Percentiles rank a stretch among this genome's conserved stretches.
Conservation (phyloP, 768 basidiomycete species). For the Paxillus ammoniavirescens region DNA sequence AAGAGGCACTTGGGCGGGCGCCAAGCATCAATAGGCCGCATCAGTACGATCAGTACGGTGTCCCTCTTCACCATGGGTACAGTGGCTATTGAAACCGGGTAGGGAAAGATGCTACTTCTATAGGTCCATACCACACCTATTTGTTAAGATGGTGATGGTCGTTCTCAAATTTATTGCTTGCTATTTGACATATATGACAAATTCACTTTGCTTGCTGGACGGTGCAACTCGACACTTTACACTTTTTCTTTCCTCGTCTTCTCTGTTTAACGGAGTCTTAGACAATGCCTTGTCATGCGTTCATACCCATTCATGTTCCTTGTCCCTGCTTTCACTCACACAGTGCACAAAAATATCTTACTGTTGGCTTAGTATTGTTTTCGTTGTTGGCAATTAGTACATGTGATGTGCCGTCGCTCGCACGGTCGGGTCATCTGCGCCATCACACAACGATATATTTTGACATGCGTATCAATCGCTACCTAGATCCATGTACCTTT, state of each 20-base stretch:
- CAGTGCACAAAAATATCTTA: not conserved
- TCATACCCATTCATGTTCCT: constrained; percentile 19
- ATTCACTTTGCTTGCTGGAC: constrained; percentile 31
- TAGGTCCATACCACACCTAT: not conserved
- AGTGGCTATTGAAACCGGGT: constrained; percentile 17
- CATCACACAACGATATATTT: not conserved
- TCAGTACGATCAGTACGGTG: constrained; percentile 51
- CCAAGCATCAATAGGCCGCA: constrained; percentile 45
- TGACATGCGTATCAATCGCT: constrained; percentile 11
- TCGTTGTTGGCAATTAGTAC: not conserved
- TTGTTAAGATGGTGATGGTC: not conserved
- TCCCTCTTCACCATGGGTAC: constrained; percentile 58
- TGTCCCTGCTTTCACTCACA: not conserved
- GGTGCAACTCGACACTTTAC: constrained; percentile 15
- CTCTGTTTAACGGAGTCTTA: constrained; percentile 1
- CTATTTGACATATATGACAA: constrained; percentile 1
- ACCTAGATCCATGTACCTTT: not conserved
- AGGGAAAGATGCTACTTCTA: not conserved
- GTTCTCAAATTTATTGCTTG: not conserved
- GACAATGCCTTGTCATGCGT: constrained; percentile 6
- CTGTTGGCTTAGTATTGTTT: not conserved
- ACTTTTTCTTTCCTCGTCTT: constrained; percentile 1
- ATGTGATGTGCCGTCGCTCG: constrained; percentile 8
- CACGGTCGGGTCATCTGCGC: not conserved
- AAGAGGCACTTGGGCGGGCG: constrained; percentile 34